Base-by-base conservation (phyloP, 192 early-diverging fungal species). In the Globomyces pollinis-pini region DNA sequence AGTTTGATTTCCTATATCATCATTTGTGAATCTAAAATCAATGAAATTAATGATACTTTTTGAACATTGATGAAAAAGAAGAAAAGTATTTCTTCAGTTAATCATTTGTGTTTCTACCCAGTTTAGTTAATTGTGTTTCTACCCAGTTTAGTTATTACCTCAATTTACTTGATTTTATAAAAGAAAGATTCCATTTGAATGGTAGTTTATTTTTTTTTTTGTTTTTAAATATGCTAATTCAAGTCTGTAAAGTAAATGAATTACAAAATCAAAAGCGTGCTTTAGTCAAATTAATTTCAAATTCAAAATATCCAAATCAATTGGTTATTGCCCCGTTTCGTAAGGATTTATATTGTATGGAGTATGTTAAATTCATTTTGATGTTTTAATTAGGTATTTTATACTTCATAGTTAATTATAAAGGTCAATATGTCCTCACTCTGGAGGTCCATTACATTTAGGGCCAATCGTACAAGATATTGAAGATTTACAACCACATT, bases 1-100 rank as follows among this genome's bases (percentile, higher is more conserved):
- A 45, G 86, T 88, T 65, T 94, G 90, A 61, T 86, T 81, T 57
- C 84, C 80, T 59, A 93, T 78, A 43, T 90, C 84, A 43, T 93
- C 86, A 61, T 83, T 87, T 4, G 52, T 18, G 31, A 39, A 39
- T 39, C 20, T 39, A n/a, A n/a, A n/a, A 39, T n/a, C 15, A 15
- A 39, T 39, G 38, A 20, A 15, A 39, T 15, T n/a, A 39, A 39
- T 55, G 21, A 21, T 24, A 55, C 23, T 55, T 47, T 13, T 47
- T 47, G 44, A 47, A 47, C 44, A 47, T 47, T 47, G 21, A 26
- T 47, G 21, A 4, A 18, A 2, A 47, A 47, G 23, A 26, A 47
- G 28, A 47, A 24, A n/a, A n/a, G n/a, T n/a, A 47, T 15, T 36
- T 36, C 35, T 8, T 26, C 21, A 26, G 44, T 24, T 47, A 5